These are phyloP conservation scores for Aspergillus hiratsukae DNA, from an alignment of 2,329 filamentous ascomycete genomes.

Conservation along the genomic window DNA sequence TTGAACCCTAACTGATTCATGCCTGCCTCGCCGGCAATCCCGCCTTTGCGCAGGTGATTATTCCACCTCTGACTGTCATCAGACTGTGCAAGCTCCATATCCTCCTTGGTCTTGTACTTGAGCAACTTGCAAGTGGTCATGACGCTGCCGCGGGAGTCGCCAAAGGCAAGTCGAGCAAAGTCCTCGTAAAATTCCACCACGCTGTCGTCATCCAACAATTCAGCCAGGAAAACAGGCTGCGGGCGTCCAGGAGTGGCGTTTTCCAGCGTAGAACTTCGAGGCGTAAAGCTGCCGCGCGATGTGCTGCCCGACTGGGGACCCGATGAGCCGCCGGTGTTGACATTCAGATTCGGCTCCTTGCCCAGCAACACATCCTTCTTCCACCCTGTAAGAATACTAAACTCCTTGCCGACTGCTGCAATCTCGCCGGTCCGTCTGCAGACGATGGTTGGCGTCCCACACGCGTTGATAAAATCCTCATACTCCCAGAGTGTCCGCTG, in stretches of 20 bases:
- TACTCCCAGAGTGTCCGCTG: slow-evolving; percentile 90
- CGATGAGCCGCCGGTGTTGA: slow-evolving; percentile 62
- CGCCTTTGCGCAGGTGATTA: slow-evolving; percentile 41
- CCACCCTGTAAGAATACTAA: slow-evolving; percentile 94
- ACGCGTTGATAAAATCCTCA: slow-evolving; percentile 84
- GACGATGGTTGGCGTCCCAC: slow-evolving; percentile 85
- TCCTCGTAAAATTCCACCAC: slow-evolving; percentile 95
- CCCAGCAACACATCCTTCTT: slow-evolving; percentile 83
- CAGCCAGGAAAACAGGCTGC: slow-evolving; percentile 83
- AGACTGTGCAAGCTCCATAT: slow-evolving; percentile 37
- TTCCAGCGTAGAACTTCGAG: slow-evolving; percentile 38
- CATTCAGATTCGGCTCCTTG: slow-evolving; percentile 79
- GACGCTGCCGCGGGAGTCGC: slow-evolving; percentile 80
- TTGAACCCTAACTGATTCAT: slow-evolving; percentile 74
- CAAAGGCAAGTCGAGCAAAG: slow-evolving; percentile 87
- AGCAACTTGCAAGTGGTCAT: slow-evolving; percentile 79
- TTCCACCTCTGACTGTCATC: slow-evolving; percentile 46
- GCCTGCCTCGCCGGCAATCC: slow-evolving; percentile 54
- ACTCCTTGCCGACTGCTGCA: slow-evolving; percentile 94
- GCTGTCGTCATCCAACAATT: slow-evolving; percentile 87
- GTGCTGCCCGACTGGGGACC: slow-evolving; percentile 35
- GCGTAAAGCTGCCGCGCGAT: slow-evolving; percentile 47
- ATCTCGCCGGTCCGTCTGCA: slow-evolving; percentile 90
- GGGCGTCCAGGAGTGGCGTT: slow-evolving; percentile 45
- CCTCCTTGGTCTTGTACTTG: slow-evolving; percentile 78